These are phyloP conservation scores for Aspergillus sp. DNA, from an alignment of 2,329 filamentous ascomycete genomes.

Conservation along the genomic window DNA sequence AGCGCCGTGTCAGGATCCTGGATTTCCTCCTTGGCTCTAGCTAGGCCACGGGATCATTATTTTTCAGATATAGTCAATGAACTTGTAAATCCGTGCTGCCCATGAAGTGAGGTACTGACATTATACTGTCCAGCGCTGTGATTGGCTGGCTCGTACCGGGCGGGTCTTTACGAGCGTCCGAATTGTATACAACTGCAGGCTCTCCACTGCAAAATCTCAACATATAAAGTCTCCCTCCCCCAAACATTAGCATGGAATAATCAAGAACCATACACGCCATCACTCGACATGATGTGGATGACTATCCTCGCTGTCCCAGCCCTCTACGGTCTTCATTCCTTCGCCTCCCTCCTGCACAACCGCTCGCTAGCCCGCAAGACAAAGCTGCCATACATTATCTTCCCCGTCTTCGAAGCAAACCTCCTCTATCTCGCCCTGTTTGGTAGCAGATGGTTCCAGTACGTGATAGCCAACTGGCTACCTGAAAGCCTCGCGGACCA, in stretches of 20 bases:
- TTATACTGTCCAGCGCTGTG: background rate
- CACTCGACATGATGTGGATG: too few relatives aligned
- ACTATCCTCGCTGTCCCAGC: background rate
- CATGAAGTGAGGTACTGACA: too few relatives aligned
- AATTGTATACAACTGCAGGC: background rate
- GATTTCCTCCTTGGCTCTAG: too few relatives aligned
- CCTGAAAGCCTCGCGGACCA: background rate
- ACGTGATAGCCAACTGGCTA: background rate
- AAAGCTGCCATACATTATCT: background rate
- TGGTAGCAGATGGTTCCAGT: background rate
- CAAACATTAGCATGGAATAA: too few relatives aligned
- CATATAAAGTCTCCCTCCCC: too few relatives aligned
- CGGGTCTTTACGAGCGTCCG: background rate
- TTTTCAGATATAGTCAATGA: too few relatives aligned
- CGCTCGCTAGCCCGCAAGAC: background rate
- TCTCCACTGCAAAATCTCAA: background rate
- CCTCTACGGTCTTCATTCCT: background rate
- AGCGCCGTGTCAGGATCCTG: too few relatives aligned
- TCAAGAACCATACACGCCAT: too few relatives aligned
- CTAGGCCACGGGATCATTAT: fast-evolving
- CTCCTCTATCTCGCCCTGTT: background rate
- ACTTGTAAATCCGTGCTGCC: too few relatives aligned
- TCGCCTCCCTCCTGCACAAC: background rate
- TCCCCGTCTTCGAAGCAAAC: background rate
- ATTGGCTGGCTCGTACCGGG: conserved; percentile 1